Evolutionary conservation across 768 basidiomycete genomes (phyloP).

Genomic region (Psilocybe azurescens): DNA sequence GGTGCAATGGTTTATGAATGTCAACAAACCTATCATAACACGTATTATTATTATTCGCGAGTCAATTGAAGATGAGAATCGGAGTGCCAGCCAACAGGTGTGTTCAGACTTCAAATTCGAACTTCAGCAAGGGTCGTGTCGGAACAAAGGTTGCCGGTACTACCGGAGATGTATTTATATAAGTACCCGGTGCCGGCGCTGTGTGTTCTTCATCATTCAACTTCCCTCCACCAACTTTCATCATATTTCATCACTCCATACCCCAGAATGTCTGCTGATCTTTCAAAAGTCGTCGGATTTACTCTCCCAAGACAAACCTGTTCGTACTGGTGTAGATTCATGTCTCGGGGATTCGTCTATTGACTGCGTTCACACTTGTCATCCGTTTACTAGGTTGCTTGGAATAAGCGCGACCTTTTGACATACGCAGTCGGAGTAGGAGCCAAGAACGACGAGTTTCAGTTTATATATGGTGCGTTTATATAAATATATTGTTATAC

Average conservation of each 20-base stretch:
- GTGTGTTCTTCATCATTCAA: background rate
- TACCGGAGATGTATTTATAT: conserved; percentile 22
- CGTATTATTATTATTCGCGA: too few relatives aligned
- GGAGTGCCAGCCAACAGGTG: too few relatives aligned
- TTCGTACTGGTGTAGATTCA: conserved; percentile 33
- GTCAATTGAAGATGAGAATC: too few relatives aligned
- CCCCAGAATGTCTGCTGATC: conserved; percentile 43
- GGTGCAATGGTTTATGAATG: too few relatives aligned
- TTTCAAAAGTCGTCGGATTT: conserved; percentile 70
- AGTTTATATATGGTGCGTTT: conserved; percentile 70
- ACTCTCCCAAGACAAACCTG: conserved; percentile 55
- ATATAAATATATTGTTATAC: background rate
- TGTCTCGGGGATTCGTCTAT: background rate
- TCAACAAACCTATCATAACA: too few relatives aligned
- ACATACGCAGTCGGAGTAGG: conserved; percentile 84
- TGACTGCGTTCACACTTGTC: background rate
- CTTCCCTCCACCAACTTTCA: background rate
- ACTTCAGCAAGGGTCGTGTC: background rate
- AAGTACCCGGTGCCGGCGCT: conserved; percentile 3
- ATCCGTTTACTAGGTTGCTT: conserved; percentile 58
- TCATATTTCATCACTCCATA: background rate
- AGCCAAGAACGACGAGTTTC: conserved; percentile 74
- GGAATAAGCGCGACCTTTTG: conserved; percentile 86
- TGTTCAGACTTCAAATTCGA: background rate
- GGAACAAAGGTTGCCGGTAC: conserved; percentile 20